phyloP scores from a whole-genome alignment of 805 yeast genomes.

The Yarrowia sp. region DNA sequence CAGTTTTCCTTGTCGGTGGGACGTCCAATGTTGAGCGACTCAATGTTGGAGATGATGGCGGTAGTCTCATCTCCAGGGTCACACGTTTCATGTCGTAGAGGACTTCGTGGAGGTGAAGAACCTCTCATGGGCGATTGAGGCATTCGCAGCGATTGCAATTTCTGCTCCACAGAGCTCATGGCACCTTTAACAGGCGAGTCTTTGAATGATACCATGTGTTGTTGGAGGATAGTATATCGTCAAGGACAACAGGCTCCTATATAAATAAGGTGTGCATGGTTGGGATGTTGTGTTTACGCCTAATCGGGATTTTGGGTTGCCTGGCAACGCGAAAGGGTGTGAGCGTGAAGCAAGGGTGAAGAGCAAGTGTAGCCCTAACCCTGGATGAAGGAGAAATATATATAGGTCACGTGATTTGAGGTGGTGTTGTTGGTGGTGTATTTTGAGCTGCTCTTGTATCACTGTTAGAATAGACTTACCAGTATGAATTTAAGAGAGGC shows the following conservation, averaged over 20 bases:
- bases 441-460: too few relatives aligned
- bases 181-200: slow-evolving; percentile 25
- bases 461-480: too few relatives aligned
- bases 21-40: slow-evolving; percentile 27
- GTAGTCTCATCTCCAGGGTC: slow-evolving; percentile 31
- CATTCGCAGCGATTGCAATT: slow-evolving; percentile 24
- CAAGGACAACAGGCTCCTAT: too few relatives aligned
- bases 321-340: slow-evolving; percentile 17
- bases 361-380: too few relatives aligned
- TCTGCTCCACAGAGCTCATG: slow-evolving; percentile 24
- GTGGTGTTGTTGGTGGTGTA: too few relatives aligned
- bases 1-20: slow-evolving; percentile 20
- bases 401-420: too few relatives aligned
- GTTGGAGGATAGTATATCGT: too few relatives aligned
- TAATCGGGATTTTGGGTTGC: slow-evolving; percentile 10
- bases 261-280: too few relatives aligned
- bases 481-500: too few relatives aligned
- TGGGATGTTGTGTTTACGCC: slow-evolving; percentile 13
- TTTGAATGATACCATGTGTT: slow-evolving; percentile 15
- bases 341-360: too few relatives aligned
- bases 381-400: too few relatives aligned
- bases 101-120: slow-evolving; percentile 9
- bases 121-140: slow-evolving; percentile 19
- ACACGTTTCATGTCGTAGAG: slow-evolving; percentile 14
- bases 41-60: slow-evolving; percentile 31